Percentiles rank a stretch among this genome's conserved stretches.
Evolutionary conservation across 495 filamentous ascomycete species (phyloP).

Genomic region (Thermothielavioides terrestris): DNA sequence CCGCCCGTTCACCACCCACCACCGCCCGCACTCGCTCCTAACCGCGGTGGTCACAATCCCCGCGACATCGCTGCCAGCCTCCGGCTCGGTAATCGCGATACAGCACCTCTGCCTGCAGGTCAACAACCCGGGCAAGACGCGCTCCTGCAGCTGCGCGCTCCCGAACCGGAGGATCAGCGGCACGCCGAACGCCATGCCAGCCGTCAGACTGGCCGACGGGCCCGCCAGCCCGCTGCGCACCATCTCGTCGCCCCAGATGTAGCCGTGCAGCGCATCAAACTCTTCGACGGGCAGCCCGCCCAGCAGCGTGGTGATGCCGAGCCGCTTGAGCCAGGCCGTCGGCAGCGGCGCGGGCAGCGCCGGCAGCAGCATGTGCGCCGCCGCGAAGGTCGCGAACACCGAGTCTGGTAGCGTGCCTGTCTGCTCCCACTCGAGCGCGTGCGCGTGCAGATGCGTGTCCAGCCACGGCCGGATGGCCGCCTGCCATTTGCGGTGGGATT

Average conservation of each 20-base stretch:
- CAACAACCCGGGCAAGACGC: conserved; percentile 57
- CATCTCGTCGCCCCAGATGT: conserved; percentile 65
- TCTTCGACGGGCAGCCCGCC: conserved; percentile 64
- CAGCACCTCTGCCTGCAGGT: conserved; percentile 56
- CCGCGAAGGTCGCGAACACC: conserved; percentile 53
- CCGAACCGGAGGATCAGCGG: conserved; percentile 64
- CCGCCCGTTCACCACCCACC: conserved; percentile 63
- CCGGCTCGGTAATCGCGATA: conserved; percentile 73
- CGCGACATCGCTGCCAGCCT: conserved; percentile 63
- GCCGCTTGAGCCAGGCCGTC: conserved; percentile 53
- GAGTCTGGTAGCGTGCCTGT: conserved; percentile 51
- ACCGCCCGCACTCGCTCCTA: conserved; percentile 45
- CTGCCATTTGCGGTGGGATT: conserved; percentile 55
- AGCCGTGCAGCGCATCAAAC: conserved; percentile 62
- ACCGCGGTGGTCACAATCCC: conserved; percentile 59
- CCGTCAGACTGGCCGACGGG: conserved; percentile 51
- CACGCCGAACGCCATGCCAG: conserved; percentile 62
- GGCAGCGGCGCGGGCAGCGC: conserved; percentile 59
- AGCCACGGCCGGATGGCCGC: conserved; percentile 58
- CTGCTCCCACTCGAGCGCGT: conserved; percentile 60
- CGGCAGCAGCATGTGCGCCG: conserved; percentile 55
- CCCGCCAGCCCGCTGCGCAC: conserved; percentile 55
- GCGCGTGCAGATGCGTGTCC: conserved; percentile 47
- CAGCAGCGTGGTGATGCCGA: conserved; percentile 56
- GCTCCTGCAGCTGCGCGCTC: conserved; percentile 49